Conservation (phyloP, 441 rosid genomes). For the Bruguiera hainesii region DNA sequence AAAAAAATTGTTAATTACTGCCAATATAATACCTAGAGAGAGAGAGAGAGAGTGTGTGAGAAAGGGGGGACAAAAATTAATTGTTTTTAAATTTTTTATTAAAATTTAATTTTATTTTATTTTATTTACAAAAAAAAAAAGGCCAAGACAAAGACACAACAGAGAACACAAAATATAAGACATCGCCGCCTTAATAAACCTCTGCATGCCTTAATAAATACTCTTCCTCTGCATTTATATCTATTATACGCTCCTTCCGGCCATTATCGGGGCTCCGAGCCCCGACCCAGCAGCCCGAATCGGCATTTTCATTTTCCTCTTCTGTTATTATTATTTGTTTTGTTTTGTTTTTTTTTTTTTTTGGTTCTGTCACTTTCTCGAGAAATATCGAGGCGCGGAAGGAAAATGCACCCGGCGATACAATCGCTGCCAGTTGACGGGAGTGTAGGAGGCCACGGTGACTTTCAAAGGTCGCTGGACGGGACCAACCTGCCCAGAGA, state of each 20-base stretch:
- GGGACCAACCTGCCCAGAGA: conserved; percentile 69
- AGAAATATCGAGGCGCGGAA: background rate
- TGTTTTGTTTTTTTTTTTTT: no score
- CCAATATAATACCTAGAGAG: background rate
- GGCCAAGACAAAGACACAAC: background rate
- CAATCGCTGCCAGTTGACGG: conserved; percentile 68
- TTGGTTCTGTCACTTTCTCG: background rate
- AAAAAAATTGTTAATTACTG: no score
- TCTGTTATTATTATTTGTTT: no score
- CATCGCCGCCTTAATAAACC: conserved; percentile 14
- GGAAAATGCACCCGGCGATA: conserved; percentile 69
- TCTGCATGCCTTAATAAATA: conserved; percentile 20
- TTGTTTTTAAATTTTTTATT: no score
- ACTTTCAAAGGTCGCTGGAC: conserved; percentile 53
- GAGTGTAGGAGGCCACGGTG: conserved; percentile 35
- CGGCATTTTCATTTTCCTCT: conserved; percentile 13
- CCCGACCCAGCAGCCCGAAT: conserved; percentile 21
- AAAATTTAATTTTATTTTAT: no score
- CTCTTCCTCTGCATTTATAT: background rate
- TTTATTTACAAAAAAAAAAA: background rate
- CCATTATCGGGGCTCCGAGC: conserved; percentile 18
- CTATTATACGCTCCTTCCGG: conserved; percentile 17
- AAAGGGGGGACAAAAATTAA: background rate
- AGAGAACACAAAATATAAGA: conserved; percentile 1
- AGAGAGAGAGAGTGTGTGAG: background rate